Evolutionary conservation across 179 eudicot genomes (phyloP).

Genomic region (Heliamphora pulchella): DNA sequence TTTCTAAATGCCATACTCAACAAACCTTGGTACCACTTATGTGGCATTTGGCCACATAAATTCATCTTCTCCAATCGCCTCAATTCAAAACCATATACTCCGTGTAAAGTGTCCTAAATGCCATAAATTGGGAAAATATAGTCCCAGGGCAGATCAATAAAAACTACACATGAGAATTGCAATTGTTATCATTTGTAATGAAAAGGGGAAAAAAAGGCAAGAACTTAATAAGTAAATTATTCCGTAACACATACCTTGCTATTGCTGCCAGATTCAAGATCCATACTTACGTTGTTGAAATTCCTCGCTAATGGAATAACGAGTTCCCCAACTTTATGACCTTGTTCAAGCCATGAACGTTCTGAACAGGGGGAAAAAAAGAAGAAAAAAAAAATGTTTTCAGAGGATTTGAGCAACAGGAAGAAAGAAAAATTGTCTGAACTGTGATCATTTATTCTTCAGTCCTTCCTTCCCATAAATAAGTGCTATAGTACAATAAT

Average conservation of each 20-base stretch:
- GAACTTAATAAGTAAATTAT: background rate
- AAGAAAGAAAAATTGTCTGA: background rate
- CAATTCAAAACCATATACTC: background rate
- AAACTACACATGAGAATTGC: background rate
- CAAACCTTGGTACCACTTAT: background rate
- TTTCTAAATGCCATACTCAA: background rate
- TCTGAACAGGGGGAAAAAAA: conserved; percentile 32
- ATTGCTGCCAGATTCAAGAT: conserved; percentile 57
- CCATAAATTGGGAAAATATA: background rate
- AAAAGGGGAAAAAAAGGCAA: background rate
- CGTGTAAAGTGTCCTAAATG: background rate
- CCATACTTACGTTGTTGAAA: conserved; percentile 51
- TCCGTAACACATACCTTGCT: conserved; percentile 24
- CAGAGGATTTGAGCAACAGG: background rate
- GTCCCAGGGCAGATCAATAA: background rate
- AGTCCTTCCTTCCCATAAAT: background rate
- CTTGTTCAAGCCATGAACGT: conserved; percentile 90
- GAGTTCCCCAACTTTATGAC: conserved; percentile 86
- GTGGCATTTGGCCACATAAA: background rate
- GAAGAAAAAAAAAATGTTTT: background rate
- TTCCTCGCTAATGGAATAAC: conserved; percentile 87
- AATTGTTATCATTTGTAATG: background rate
- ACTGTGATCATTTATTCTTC: background rate
- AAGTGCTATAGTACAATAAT: background rate
- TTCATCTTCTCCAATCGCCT: background rate